These are phyloP conservation scores for Rosa lucieae DNA, from an alignment of 306 rosid species.

Conservation along the genomic window DNA sequence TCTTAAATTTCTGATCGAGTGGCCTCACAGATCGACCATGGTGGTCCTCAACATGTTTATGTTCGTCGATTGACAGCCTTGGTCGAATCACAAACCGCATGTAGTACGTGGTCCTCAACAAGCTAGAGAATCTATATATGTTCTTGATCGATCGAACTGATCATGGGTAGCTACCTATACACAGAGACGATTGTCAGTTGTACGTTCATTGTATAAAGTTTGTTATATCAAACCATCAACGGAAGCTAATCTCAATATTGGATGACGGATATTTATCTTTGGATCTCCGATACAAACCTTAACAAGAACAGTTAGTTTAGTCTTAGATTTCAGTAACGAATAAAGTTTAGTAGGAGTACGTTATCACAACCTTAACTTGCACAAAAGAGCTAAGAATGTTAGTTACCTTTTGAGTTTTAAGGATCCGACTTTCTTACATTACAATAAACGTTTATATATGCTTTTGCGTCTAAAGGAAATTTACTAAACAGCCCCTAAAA, in stretches of 20 bases:
- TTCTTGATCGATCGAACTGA: neutral
- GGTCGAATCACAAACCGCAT: neutral
- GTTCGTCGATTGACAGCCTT: neutral
- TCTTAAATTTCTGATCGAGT: neutral
- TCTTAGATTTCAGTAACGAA: too few species aligned
- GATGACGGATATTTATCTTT: neutral
- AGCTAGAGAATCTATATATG: neutral
- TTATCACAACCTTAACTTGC: too few species aligned
- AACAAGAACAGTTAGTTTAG: neutral
- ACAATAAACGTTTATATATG: too few species aligned
- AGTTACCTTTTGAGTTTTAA: neutral
- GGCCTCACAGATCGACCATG: neutral
- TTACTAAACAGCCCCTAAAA: neutral
- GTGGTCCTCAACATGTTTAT: neutral
- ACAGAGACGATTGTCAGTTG: neutral
- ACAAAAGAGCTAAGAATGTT: neutral
- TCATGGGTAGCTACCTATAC: too few species aligned
- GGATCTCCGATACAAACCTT: neutral
- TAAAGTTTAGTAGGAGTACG: too few species aligned
- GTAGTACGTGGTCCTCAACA: neutral
- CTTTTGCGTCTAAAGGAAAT: too few species aligned
- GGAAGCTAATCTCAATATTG: neutral
- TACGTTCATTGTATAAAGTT: neutral
- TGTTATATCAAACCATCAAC: neutral
- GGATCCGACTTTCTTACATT: neutral